Evolutionary conservation across 2,329 filamentous ascomycete species (phyloP).

Genomic region (Sordariomycetes sp.): DNA sequence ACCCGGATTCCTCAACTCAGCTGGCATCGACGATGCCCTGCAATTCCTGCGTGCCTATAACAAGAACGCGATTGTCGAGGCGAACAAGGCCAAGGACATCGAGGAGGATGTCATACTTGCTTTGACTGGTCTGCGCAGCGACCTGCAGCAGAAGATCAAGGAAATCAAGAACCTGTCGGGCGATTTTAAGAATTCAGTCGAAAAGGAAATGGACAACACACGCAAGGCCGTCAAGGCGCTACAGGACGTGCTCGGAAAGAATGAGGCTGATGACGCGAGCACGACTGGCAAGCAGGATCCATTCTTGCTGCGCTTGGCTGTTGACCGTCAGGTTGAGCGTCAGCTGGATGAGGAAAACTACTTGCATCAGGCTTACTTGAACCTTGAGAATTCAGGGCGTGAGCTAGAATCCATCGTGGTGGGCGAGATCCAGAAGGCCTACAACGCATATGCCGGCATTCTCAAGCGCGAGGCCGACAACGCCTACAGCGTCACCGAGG

Average conservation of each 20-base stretch:
- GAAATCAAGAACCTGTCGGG: conserved; percentile 91
- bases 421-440: conserved; percentile 95
- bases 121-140: conserved; percentile 74
- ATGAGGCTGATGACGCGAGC: conserved; percentile 63
- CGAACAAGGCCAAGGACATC: conserved; percentile 82
- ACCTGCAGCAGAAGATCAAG: conserved; percentile 93
- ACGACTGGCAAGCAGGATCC: conserved; percentile 85
- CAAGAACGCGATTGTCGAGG: conserved; percentile 67
- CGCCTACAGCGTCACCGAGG: conserved; percentile 67
- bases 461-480: conserved; percentile 85
- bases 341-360: conserved; percentile 98
- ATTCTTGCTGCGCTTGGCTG: conserved; percentile 74
- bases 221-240: conserved; percentile 68
- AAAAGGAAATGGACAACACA: conserved; percentile 86
- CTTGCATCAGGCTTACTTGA: conserved; percentile 88
- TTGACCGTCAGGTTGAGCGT: conserved; percentile 83
- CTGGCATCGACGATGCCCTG: conserved; percentile 81
- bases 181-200: conserved; percentile 94
- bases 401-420: conserved; percentile 96
- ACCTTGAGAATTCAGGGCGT: conserved; percentile 86
- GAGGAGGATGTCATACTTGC: conserved; percentile 87
- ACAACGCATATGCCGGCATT: conserved; percentile 87
- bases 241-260: conserved; percentile 72
- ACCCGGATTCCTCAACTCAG: conserved; percentile 65
- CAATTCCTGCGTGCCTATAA: conserved; percentile 76